Evolutionary conservation across 768 basidiomycete genomes (phyloP).

Genomic region (Lanmaoa pseudosensibilis): DNA sequence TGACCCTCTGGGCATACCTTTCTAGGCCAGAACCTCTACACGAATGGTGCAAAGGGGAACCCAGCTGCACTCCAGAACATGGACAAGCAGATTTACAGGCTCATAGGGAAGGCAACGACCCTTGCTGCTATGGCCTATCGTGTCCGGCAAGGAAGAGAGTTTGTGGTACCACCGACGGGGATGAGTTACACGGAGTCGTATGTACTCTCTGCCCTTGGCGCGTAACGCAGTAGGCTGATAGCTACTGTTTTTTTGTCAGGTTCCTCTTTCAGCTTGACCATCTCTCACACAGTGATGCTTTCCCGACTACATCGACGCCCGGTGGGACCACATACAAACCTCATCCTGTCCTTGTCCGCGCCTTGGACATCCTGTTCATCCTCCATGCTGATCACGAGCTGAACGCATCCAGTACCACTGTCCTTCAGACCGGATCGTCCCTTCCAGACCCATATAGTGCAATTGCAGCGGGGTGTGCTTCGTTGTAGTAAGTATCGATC

Average conservation of each 20-base stretch:
- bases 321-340: conserved; percentile 65
- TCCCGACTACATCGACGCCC: conserved; percentile 35
- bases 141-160: conserved; percentile 85
- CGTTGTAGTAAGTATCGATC: conserved; percentile 66
- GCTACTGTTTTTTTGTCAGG: conserved; percentile 33
- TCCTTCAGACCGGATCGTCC: conserved; percentile 85
- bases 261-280: conserved; percentile 94
- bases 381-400: conserved; percentile 90
- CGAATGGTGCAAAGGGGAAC: conserved; percentile 65
- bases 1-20: background rate
- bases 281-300: conserved; percentile 40
- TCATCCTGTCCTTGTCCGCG: conserved; percentile 82
- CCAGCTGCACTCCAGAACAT: conserved; percentile 67
- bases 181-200: conserved; percentile 84
- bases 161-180: conserved; percentile 80
- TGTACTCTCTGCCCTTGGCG: background rate
- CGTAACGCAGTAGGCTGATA: background rate
- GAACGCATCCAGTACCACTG: conserved; percentile 83
- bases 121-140: conserved; percentile 96
- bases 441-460: conserved; percentile 90
- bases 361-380: conserved; percentile 84
- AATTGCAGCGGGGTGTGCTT: conserved; percentile 86
- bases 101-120: conserved; percentile 87
- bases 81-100: conserved; percentile 90
- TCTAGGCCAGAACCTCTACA: conserved; percentile 76